These are phyloP conservation scores for Dendrothele bispora DNA, from an alignment of 768 basidiomycete species.

Conservation along the genomic window DNA sequence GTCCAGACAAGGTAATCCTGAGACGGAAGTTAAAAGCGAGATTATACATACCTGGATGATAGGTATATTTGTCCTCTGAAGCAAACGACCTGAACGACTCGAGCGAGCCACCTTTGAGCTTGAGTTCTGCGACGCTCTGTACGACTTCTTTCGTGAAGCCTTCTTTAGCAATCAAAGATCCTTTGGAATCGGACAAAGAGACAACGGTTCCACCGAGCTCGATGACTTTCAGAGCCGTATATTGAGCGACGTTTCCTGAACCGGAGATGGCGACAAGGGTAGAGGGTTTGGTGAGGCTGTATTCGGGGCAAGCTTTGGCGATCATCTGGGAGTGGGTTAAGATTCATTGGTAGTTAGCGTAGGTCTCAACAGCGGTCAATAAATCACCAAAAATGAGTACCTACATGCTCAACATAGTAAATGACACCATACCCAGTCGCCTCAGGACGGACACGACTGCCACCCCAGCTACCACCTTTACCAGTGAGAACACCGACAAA, in stretches of 20 bases:
- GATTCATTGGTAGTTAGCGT: background rate
- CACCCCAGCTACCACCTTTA: conserved; percentile 69
- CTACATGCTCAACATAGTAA: conserved; percentile 73
- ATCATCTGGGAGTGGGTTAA: conserved; percentile 47
- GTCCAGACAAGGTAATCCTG: too few species aligned
- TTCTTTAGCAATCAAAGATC: conserved; percentile 55
- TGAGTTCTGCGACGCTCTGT: conserved; percentile 48
- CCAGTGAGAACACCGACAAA: conserved; percentile 72
- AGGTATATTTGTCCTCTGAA: conserved; percentile 40
- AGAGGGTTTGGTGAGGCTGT: conserved; percentile 42
- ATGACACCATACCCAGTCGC: conserved; percentile 75
- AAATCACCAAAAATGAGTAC: conserved; percentile 16
- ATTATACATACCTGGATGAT: conserved; percentile 39
- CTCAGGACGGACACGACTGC: conserved; percentile 73
- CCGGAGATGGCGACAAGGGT: conserved; percentile 61
- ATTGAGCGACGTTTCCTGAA: conserved; percentile 76
- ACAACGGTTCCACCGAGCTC: conserved; percentile 72
- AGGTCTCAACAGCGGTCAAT: background rate
- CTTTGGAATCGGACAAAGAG: conserved; percentile 76
- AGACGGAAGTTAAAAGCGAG: background rate
- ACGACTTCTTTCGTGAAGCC: conserved; percentile 63
- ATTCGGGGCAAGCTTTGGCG: conserved; percentile 56
- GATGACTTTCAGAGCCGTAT: conserved; percentile 74
- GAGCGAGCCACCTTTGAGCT: conserved; percentile 52
- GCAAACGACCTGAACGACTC: conserved; percentile 32